phyloP scores from a whole-genome alignment of 805 yeast genomes.

The Zygoascus flipseniorum region DNA sequence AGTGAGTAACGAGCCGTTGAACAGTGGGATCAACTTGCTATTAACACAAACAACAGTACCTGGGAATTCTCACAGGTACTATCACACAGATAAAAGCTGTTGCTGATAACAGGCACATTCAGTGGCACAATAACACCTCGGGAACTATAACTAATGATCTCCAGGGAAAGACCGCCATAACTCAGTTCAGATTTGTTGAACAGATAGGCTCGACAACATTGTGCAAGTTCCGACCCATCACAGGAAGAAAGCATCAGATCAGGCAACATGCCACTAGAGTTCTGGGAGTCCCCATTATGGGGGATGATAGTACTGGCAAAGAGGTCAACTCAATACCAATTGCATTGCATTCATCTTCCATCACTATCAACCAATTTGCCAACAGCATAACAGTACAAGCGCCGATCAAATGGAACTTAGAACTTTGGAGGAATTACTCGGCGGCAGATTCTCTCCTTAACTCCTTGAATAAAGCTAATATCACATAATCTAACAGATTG shows the following conservation, averaged over 20 bases:
- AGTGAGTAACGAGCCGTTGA: slow-evolving; percentile 1
- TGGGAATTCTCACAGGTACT: slow-evolving; percentile 5
- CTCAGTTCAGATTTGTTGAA: slow-evolving; percentile 7
- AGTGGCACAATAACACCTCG: slow-evolving; percentile 1
- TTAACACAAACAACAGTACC: slow-evolving; percentile 1
- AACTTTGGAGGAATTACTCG: slow-evolving; percentile 5
- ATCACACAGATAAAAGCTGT: neutral
- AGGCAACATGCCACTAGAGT: slow-evolving; percentile 10
- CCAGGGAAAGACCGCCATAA: slow-evolving; percentile 6
- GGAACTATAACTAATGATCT: slow-evolving; percentile 6
- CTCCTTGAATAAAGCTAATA: slow-evolving; percentile 23
- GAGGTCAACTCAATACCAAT: slow-evolving; percentile 2
- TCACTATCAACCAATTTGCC: neutral
- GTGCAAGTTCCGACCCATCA: slow-evolving; percentile 10
- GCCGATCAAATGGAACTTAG: slow-evolving; percentile 7
- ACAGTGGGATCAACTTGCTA: neutral
- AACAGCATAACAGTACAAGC: slow-evolving; percentile 1
- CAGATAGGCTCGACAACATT: slow-evolving; percentile 1
- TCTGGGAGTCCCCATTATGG: slow-evolving; percentile 9
- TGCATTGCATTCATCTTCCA: slow-evolving; percentile 9
- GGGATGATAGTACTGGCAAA: slow-evolving; percentile 7
- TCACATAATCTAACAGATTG: slow-evolving; percentile 21
- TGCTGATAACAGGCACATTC: neutral
- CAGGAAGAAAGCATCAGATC: slow-evolving; percentile 17
- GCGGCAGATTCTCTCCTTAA: slow-evolving; percentile 7